Conservation (phyloP, 2,329 filamentous ascomycete species). For the Pseudogymnoascus sp. region DNA sequence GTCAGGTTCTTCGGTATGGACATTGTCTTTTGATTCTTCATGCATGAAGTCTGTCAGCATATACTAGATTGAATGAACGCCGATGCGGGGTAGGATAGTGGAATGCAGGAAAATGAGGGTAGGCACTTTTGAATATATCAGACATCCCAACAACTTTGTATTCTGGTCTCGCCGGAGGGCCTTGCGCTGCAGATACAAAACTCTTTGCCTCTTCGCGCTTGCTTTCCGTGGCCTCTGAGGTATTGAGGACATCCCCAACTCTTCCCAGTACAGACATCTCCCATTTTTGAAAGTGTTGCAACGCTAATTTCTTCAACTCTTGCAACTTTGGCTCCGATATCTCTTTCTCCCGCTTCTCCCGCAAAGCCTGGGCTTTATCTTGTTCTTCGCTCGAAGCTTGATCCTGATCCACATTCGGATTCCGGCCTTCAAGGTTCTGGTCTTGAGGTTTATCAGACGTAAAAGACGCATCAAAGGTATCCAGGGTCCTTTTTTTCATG, state of each 20-base stretch:
- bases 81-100: constrained; percentile 5
- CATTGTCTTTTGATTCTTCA: constrained; percentile 16
- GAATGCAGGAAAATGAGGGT: not conserved
- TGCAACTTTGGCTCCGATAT: constrained; percentile 42
- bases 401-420: constrained; percentile 28
- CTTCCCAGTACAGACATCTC: constrained; percentile 60
- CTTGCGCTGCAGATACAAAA: constrained; percentile 19
- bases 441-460: constrained; percentile 22
- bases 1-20: constrained; percentile 14
- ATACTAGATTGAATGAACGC: not conserved
- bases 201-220: constrained; percentile 23
- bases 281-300: constrained; percentile 76
- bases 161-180: constrained; percentile 14
- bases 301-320: constrained; percentile 60
- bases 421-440: constrained; percentile 28
- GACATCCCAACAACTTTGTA: constrained; percentile 24
- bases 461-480: constrained; percentile 39
- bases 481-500: constrained; percentile 44
- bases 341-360: constrained; percentile 37
- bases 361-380: constrained; percentile 24
- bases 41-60: constrained; percentile 8
- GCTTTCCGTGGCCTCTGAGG: constrained; percentile 35
- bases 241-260: constrained; percentile 58
- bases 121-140: not conserved
- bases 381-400: constrained; percentile 20